Evolutionary conservation across 1,284 basidiomycete species (phyloP).

Genomic region (Ganoderma lucidum): DNA sequence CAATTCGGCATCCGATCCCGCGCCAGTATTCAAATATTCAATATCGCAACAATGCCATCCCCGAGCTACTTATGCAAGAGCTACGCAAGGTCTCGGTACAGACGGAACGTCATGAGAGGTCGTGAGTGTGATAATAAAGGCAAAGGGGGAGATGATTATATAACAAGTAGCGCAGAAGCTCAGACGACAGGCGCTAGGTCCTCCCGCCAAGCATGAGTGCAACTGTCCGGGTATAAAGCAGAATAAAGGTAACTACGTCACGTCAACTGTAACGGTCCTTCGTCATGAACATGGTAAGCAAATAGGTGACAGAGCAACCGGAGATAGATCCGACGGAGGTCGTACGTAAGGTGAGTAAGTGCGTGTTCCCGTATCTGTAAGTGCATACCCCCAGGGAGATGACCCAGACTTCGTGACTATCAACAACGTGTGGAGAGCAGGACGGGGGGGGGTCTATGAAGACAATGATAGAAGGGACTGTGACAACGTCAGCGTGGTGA

Average conservation of each 20-base stretch:
- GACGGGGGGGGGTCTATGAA: constrained; percentile 20
- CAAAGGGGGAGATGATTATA: background rate
- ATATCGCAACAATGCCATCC: background rate
- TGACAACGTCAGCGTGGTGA: constrained; percentile 17
- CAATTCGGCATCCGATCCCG: background rate
- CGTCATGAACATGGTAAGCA: background rate
- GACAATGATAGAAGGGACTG: constrained; percentile 27
- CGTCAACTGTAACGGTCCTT: constrained; percentile 6
- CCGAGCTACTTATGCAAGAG: constrained; percentile 4
- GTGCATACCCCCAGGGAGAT: background rate
- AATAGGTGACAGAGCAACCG: background rate
- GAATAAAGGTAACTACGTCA: constrained; percentile 25
- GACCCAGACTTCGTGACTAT: background rate
- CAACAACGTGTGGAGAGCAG: background rate
- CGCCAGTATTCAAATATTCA: background rate
- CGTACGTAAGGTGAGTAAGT: background rate
- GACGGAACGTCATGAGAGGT: constrained; percentile 26
- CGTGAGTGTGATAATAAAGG: constrained; percentile 18
- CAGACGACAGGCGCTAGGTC: constrained; percentile 3
- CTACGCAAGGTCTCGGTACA: constrained; percentile 15
- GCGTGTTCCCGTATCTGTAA: background rate
- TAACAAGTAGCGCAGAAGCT: background rate
- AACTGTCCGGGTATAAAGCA: constrained; percentile 30
- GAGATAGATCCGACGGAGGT: constrained; percentile 12
- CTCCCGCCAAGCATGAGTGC: constrained; percentile 15